A percentile compares a stretch with the other conserved stretches of the same genome.
These are phyloP conservation scores for Microdochium trichocladiopsis DNA, from an alignment of 2,329 filamentous ascomycete genomes.

Conservation along the genomic window DNA sequence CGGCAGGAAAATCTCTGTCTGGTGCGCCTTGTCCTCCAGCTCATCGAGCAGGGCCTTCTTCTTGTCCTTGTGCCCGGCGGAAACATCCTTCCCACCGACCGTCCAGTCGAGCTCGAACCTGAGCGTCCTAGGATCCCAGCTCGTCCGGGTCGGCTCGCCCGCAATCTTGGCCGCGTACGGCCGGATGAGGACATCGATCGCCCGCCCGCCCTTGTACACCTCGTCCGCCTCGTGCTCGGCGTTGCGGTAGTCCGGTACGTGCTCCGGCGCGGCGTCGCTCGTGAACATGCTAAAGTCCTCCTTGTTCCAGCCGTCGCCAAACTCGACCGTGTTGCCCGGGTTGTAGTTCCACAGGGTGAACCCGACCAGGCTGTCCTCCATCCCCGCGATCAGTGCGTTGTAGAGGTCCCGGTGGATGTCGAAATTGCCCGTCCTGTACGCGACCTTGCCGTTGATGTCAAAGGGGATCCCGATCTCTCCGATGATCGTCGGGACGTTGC, in stretches of 20 bases:
- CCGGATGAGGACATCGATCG: slow-evolving; percentile 29
- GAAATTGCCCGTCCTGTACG: slow-evolving; percentile 28
- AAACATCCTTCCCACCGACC: neutral
- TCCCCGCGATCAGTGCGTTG: slow-evolving; percentile 28
- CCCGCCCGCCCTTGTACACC: slow-evolving; percentile 28
- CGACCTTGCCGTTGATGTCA: slow-evolving; percentile 27
- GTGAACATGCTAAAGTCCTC: slow-evolving; percentile 34
- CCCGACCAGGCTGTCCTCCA: slow-evolving; percentile 29
- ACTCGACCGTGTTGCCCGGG: slow-evolving; percentile 26
- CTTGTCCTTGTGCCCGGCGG: neutral
- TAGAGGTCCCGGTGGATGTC: slow-evolving; percentile 30
- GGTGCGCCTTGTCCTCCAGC: slow-evolving; percentile 11
- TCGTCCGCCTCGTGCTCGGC: slow-evolving; percentile 21
- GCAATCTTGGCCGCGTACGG: slow-evolving; percentile 33
- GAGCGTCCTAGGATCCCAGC: slow-evolving; percentile 25
- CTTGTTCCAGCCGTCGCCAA: slow-evolving; percentile 34
- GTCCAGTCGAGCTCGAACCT: slow-evolving; percentile 26
- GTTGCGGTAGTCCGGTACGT: slow-evolving; percentile 26
- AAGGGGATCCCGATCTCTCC: slow-evolving; percentile 33
- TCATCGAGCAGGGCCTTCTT: slow-evolving; percentile 1
- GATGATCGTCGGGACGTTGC: slow-evolving; percentile 25
- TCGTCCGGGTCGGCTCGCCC: slow-evolving; percentile 22
- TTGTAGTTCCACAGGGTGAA: slow-evolving; percentile 34
- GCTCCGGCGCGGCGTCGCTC: slow-evolving; percentile 19
- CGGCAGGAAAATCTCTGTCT: slow-evolving; percentile 31